A percentile compares a stretch with the other conserved stretches of the same genome.
Evolutionary conservation across 495 filamentous ascomycete genomes (phyloP).

Genomic region (Hypoxylon fuscum): DNA sequence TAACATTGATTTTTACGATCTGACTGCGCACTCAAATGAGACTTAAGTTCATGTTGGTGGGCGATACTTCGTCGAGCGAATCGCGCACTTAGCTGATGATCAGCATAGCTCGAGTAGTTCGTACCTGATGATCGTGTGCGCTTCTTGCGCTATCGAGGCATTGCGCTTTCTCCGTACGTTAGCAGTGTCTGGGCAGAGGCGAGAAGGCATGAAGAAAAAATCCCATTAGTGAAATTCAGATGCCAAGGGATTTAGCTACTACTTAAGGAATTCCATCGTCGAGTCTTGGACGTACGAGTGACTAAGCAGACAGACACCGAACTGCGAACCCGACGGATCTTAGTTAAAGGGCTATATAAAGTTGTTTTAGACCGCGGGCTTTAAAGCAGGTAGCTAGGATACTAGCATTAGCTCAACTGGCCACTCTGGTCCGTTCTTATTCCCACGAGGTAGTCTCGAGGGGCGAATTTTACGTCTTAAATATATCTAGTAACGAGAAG

Average conservation of each 20-base stretch:
- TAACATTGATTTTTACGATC: background rate
- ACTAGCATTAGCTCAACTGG: background rate
- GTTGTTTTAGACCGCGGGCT: constrained; percentile 20
- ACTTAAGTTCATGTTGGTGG: constrained; percentile 1
- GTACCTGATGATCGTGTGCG: constrained; percentile 7
- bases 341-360: background rate
- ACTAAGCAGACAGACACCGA: background rate
- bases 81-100: background rate
- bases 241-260: background rate
- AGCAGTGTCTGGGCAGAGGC: background rate
- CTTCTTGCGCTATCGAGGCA: background rate
- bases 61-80: background rate
- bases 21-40: background rate
- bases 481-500: no score
- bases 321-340: background rate
- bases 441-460: background rate
- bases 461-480: no score
- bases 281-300: background rate
- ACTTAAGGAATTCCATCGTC: background rate
- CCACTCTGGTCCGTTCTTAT: background rate
- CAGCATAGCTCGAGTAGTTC: no score
- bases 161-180: background rate
- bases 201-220: background rate
- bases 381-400: constrained; percentile 14
- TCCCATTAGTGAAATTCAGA: background rate